A percentile compares a stretch with the other conserved stretches of the same genome.
These are phyloP conservation scores for Rhypophila decipiens DNA, from an alignment of 495 filamentous ascomycete genomes.

Conservation along the genomic window DNA sequence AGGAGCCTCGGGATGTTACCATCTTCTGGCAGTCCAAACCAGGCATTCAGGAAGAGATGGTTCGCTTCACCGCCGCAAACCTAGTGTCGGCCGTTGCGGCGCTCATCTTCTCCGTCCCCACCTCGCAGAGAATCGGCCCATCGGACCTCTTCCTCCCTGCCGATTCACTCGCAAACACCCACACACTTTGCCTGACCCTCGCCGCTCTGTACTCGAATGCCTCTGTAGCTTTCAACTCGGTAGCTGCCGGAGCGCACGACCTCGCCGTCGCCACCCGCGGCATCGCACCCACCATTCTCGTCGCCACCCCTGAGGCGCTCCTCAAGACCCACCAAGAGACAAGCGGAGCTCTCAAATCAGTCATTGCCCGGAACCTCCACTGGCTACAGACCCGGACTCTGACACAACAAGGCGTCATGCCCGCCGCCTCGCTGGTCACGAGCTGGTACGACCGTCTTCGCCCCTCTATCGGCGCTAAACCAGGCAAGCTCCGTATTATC, in stretches of 20 bases:
- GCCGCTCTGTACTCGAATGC: conserved; percentile 77
- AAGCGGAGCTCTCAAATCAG: conserved; percentile 35
- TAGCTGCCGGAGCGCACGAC: conserved; percentile 63
- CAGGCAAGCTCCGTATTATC: conserved; percentile 70
- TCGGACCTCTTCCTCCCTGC: conserved; percentile 84
- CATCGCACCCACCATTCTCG: conserved; percentile 75
- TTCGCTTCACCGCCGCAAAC: conserved; percentile 73
- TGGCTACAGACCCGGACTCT: conserved; percentile 64
- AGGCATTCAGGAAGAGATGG: conserved; percentile 54
- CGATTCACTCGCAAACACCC: conserved; percentile 70
- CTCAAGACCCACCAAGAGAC: conserved; percentile 54
- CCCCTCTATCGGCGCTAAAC: conserved; percentile 55
- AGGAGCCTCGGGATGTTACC: conserved; percentile 47
- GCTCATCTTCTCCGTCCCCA: conserved; percentile 68
- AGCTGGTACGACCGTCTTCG: conserved; percentile 54
- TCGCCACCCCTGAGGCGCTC: conserved; percentile 70
- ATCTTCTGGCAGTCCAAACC: conserved; percentile 55
- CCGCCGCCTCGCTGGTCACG: conserved; percentile 54
- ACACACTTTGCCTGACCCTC: conserved; percentile 73
- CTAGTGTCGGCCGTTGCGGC: conserved; percentile 72
- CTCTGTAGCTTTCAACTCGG: conserved; percentile 83
- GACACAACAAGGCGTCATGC: conserved; percentile 64
- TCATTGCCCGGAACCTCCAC: conserved; percentile 46
- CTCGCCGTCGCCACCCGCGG: conserved; percentile 63
- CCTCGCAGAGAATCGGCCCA: conserved; percentile 60